Evolutionary conservation across 1,284 basidiomycete genomes (phyloP).

Genomic region (Cystobasidium sp.): DNA sequence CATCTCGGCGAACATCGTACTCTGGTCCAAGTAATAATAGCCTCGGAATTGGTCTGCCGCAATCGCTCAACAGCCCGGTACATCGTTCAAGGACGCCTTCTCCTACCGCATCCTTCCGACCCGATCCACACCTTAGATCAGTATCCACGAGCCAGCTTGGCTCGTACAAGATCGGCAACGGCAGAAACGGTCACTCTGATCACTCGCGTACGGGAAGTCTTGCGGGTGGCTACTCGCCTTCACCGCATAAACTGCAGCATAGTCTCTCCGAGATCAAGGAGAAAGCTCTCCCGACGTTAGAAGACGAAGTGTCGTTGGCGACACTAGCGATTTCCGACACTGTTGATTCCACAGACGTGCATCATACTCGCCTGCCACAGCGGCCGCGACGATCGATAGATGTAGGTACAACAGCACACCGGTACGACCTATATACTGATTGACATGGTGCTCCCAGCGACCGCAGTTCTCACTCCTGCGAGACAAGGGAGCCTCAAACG

Average conservation of each 20-base stretch:
- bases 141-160: conserved; percentile 22
- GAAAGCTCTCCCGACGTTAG: background rate
- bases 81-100: conserved; percentile 31
- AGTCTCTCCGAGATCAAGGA: background rate
- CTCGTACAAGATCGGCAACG: conserved; percentile 35
- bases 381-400: background rate
- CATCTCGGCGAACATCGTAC: conserved; percentile 38
- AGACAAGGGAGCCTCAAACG: conserved; percentile 35
- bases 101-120: conserved; percentile 23
- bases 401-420: background rate
- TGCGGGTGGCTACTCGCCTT: background rate
- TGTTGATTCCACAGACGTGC: background rate
- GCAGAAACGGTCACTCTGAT: conserved; percentile 30
- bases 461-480: conserved; percentile 16
- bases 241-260: conserved; percentile 1
- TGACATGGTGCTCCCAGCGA: background rate
- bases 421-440: background rate
- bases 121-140: conserved; percentile 11
- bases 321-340: background rate
- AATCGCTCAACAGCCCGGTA: background rate
- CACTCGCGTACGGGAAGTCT: conserved; percentile 21
- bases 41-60: conserved; percentile 28
- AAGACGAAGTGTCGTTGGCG: conserved; percentile 9
- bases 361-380: background rate
- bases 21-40: conserved; percentile 6